Evolutionary conservation across 805 yeast species (phyloP).

Genomic region (Pichia paraexigua): DNA sequence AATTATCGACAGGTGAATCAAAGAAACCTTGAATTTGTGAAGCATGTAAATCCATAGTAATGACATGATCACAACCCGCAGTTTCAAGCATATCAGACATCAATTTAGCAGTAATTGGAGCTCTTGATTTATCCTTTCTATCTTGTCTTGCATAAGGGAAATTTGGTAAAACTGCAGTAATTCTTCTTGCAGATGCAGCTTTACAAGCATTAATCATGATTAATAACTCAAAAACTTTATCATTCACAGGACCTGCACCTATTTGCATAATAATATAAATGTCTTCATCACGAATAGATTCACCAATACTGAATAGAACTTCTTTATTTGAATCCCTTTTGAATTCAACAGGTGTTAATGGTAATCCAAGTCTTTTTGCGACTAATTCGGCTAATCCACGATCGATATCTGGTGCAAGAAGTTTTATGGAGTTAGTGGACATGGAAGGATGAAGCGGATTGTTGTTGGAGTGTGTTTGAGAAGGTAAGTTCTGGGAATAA

Average conservation of each 20-base stretch:
- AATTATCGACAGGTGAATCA: constrained; percentile 73
- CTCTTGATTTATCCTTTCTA: constrained; percentile 76
- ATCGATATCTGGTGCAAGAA: constrained; percentile 62
- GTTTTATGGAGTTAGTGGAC: constrained; percentile 67
- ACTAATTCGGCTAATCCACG: constrained; percentile 64
- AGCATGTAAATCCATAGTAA: constrained; percentile 85
- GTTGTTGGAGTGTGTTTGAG: background rate
- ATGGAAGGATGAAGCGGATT: constrained; percentile 24
- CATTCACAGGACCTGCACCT: constrained; percentile 72
- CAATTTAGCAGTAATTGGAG: constrained; percentile 78
- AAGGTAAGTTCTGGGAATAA: background rate
- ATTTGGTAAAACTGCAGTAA: constrained; percentile 76
- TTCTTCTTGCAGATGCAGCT: constrained; percentile 74
- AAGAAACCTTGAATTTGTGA: constrained; percentile 84
- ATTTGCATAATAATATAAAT: constrained; percentile 72
- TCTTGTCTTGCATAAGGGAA: constrained; percentile 89
- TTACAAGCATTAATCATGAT: constrained; percentile 79
- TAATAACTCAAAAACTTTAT: constrained; percentile 62
- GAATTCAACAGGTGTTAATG: constrained; percentile 53
- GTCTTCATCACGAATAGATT: constrained; percentile 80
- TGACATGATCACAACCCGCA: constrained; percentile 81
- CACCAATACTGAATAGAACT: constrained; percentile 69
- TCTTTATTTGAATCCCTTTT: constrained; percentile 66
- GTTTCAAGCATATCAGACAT: constrained; percentile 77
- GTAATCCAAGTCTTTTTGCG: constrained; percentile 47